Base-by-base conservation (phyloP, 2,329 filamentous ascomycete species). In the Colletotrichum ledebouriae region DNA sequence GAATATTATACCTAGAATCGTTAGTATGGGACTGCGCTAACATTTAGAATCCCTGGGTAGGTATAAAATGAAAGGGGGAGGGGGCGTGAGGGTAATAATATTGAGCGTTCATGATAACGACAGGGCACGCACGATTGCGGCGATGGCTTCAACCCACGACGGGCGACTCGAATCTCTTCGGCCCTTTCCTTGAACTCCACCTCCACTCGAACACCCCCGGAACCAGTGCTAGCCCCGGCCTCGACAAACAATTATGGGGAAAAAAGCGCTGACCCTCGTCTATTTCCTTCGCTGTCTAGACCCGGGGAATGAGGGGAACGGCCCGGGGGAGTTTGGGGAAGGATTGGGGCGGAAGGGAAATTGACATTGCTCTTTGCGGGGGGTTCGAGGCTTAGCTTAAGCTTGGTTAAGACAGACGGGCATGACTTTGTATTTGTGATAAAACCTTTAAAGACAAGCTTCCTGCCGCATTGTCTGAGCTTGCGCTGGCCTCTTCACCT, bases 231-330 rank as follows among this genome's bases (percentile, higher is more conserved):
- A 67, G 65, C 39, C 44, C 39, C 13, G 29, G 22, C 20, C 47
- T 46, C 41, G 41, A 56, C n/a, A 6, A 33, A 25, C 34, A 59
- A 59, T 56, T 68, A 68, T 68, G 53, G 65, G 46, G 65, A 59
- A 55, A n/a, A 47, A n/a, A 47, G 17, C 50, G 25, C 52, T 17
- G 20, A 29, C 29, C 47, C 25, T 49, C 25, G 22, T 15, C 20
- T 17, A 29, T n/a, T 20, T n/a, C 22, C 33, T 17, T 59, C 62
- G 62, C 62, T 42, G 22, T 65, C 60, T 49, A 44, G 59, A 55
- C 49, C 65, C 22, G 46, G 60, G 65, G 53, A 65, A 68, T 55
- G 60, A 65, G 65, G 60, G 60, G 55, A 50, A 52, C 15, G 41
- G 22, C 46, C 25, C 49, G 56, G 47, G 44, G 44, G 42, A 56